Percentiles rank a stretch among this genome's conserved stretches.
phyloP scores from a whole-genome alignment of 1,139 yeast genomes.

The Saccharomyces hybrid region DNA sequence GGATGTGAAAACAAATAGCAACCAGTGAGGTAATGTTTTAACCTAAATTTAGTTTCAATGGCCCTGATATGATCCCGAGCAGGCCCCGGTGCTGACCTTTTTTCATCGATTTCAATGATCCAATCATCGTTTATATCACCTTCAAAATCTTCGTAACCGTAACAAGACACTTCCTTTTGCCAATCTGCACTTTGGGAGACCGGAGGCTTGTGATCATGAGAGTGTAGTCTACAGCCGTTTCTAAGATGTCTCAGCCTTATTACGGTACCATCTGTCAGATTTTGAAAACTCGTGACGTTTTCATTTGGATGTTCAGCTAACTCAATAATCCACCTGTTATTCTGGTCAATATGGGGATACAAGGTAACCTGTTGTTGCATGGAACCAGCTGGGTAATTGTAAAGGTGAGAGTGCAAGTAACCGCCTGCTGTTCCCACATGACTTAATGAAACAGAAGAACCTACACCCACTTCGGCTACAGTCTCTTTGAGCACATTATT shows the following conservation, averaged over 20 bases:
- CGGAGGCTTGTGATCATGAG: constrained; percentile 94
- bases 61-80: constrained; percentile 67
- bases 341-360: constrained; percentile 82
- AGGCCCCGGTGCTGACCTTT: constrained; percentile 46
- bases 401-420: constrained; percentile 85
- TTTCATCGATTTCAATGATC: constrained; percentile 73
- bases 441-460: constrained; percentile 72
- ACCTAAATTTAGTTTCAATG: constrained; percentile 73
- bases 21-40: constrained; percentile 86
- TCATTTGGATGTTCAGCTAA: constrained; percentile 29
- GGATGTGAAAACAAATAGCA: constrained; percentile 83
- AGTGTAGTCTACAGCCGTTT: constrained; percentile 79
- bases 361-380: constrained; percentile 90
- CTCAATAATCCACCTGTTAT: constrained; percentile 75
- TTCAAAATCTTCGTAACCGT: constrained; percentile 82
- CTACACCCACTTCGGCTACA: constrained; percentile 77
- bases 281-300: constrained; percentile 48
- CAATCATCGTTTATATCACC: constrained; percentile 98
- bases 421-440: constrained; percentile 89
- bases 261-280: constrained; percentile 67
- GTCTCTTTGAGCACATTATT: constrained; percentile 60
- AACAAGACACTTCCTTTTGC: constrained; percentile 91
- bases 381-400: constrained; percentile 82
- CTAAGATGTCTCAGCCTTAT: constrained; percentile 67
- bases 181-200: constrained; percentile 80